Conservation (phyloP, 176 grass and related monocot species). For the Eragrostis curvula region DNA sequence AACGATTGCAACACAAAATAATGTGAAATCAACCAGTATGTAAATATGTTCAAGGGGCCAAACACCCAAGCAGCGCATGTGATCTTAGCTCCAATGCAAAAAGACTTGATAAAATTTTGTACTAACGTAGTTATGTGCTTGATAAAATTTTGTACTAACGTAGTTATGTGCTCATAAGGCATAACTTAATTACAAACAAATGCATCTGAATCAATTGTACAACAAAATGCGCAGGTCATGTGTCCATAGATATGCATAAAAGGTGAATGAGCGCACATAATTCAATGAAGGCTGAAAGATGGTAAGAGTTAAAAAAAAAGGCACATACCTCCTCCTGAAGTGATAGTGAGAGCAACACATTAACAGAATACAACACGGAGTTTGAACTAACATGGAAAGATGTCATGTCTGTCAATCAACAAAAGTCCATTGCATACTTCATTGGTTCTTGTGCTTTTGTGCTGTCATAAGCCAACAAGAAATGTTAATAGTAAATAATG, state of each 20-base stretch:
- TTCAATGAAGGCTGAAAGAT: background rate
- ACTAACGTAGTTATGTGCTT: background rate
- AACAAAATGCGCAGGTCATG: slow-evolving; percentile 32
- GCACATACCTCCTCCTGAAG: slow-evolving; percentile 33
- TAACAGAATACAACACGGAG: slow-evolving; percentile 41
- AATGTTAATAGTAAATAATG: slow-evolving; percentile 16
- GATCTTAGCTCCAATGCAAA: slow-evolving; percentile 2
- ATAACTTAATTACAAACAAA: slow-evolving; percentile 8
- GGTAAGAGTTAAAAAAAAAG: slow-evolving; percentile 12
- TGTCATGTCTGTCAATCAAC: slow-evolving; percentile 1
- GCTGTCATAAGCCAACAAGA: slow-evolving; percentile 50
- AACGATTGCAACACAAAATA: slow-evolving; percentile 6
- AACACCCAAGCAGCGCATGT: background rate
- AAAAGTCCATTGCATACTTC: slow-evolving; percentile 33
- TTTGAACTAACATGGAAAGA: slow-evolving; percentile 35
- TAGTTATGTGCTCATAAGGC: background rate
- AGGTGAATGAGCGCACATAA: slow-evolving; percentile 9
- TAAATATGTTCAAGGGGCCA: slow-evolving; percentile 1
- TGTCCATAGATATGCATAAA: slow-evolving; percentile 21
- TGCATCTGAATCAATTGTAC: slow-evolving; percentile 11
- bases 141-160: slow-evolving; percentile 3
- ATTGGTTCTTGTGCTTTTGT: slow-evolving; percentile 60
- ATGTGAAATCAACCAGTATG: slow-evolving; percentile 6
- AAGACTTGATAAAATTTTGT: slow-evolving; percentile 8
- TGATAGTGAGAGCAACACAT: slow-evolving; percentile 35